Conservation (phyloP, 768 basidiomycete genomes). For the Boletus sensibilis region DNA sequence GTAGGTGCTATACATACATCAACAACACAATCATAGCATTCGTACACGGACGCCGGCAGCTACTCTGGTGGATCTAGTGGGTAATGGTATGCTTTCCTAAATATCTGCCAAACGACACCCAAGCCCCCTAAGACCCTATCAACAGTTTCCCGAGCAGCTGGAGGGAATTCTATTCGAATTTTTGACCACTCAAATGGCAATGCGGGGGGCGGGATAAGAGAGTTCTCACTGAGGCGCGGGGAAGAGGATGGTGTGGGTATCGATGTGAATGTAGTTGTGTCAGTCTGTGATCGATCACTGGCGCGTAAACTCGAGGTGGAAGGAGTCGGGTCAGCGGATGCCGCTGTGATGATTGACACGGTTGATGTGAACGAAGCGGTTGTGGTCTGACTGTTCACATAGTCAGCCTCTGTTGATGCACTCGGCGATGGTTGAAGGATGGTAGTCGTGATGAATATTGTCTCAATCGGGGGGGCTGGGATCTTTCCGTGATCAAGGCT, state of each 20-base stretch:
- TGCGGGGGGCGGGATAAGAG: slow-evolving; percentile 18
- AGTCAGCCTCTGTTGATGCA: background rate
- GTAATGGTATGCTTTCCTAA: slow-evolving; percentile 34
- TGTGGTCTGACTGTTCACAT: slow-evolving; percentile 4
- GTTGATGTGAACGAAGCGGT: slow-evolving; percentile 2
- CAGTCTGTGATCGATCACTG: slow-evolving; percentile 14
- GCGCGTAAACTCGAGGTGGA: slow-evolving; percentile 4
- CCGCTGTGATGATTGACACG: slow-evolving; percentile 8
- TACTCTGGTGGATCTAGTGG: slow-evolving; percentile 35
- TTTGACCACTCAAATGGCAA: slow-evolving; percentile 32
- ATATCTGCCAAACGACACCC: slow-evolving; percentile 30
- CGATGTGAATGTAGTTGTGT: slow-evolving; percentile 7
- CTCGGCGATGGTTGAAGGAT: slow-evolving; percentile 15
- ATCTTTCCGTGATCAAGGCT: slow-evolving; percentile 6
- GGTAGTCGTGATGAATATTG: slow-evolving; percentile 33
- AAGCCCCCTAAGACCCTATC: slow-evolving; percentile 30
- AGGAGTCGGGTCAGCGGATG: slow-evolving; percentile 3
- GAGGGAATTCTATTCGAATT: slow-evolving; percentile 27
- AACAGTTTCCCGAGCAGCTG: slow-evolving; percentile 20
- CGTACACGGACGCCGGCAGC: slow-evolving; percentile 1
- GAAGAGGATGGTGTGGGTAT: slow-evolving; percentile 16
- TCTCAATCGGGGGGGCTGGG: slow-evolving; percentile 16
- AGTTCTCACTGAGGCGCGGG: slow-evolving; percentile 13
- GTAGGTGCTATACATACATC: slow-evolving; percentile 15
- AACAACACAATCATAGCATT: slow-evolving; percentile 3